A percentile compares a stretch with the other conserved stretches of the same genome.
Conservation (phyloP, 371 early-diverging fungal genomes). For the Entomophthora muscae region DNA sequence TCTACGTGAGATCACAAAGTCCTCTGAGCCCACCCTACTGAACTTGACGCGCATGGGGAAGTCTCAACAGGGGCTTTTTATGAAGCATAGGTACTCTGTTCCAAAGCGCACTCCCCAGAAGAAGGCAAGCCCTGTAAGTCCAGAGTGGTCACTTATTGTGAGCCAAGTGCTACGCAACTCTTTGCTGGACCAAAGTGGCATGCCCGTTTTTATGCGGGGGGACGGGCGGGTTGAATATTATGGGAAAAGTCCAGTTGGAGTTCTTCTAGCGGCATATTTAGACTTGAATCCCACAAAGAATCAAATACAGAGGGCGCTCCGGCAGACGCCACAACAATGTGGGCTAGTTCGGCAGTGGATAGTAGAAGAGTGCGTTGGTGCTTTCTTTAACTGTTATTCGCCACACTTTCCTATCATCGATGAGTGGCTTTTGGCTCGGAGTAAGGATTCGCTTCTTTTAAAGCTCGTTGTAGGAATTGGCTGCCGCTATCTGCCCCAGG, state of each 20-base stretch:
- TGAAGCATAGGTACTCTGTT: neutral
- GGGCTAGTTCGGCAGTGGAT: neutral
- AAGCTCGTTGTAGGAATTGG: slow-evolving; percentile 5
- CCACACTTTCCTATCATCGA: neutral
- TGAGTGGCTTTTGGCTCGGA: neutral
- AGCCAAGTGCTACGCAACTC: neutral
- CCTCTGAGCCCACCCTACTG: neutral
- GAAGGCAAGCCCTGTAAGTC: neutral
- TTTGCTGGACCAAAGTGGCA: neutral
- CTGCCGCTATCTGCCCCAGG: neutral
- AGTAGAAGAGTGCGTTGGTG: slow-evolving; percentile 1
- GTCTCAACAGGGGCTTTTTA: neutral
- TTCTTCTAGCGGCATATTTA: neutral
- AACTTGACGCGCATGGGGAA: neutral
- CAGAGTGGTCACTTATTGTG: neutral
- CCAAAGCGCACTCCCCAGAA: neutral
- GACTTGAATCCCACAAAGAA: neutral
- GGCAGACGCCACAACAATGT: neutral
- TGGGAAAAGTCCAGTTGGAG: slow-evolving; percentile 6
- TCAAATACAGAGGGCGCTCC: neutral
- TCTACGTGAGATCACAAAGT: neutral
- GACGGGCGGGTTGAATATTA: neutral
- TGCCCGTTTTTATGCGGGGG: neutral
- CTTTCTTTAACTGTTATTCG: slow-evolving; percentile 2
- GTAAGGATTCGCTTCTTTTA: neutral